Evolutionary conservation across 129 eudicot genomes (phyloP), one percentile per base, ranked within the genome.

Genomic region (Erigeron canadensis): DNA sequence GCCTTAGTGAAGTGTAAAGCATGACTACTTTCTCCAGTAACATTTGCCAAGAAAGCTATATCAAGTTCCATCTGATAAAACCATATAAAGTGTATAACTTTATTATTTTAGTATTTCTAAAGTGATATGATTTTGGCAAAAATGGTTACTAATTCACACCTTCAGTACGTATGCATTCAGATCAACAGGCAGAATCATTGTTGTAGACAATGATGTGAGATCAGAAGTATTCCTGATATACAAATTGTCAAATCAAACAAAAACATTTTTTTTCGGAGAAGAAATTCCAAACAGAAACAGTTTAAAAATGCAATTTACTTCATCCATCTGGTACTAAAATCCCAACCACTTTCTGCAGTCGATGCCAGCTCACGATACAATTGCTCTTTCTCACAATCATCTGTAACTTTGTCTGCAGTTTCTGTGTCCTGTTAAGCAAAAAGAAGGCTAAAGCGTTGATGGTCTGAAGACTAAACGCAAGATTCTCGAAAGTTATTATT

Each of bases 271-370:
- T n/a, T n/a, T n/a, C 12, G 16, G 9, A 38, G 45, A 50, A 50
- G 15, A 22, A 13, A 18, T 5, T 37, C 44, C 8, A 39, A 45
- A 46, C 0, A 3, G 34, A 21, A 60, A 9, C 5, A 7, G 39
- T 39, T 39, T 28, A 12, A 8, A 43, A 70, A 9, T 3, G 2
- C 18, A 34, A 12, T 64, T 78, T 76, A 94, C 98, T 89, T 94
- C 98, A 94, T 94, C 97, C 97, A 94, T 80, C 97, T 86, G 43
- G 93, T 78, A 63, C 99, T 94, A 68, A 94, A 94, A 85, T 94
- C 99, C 99, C 97, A 87, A 39, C 99, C 99, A 64, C 85, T 80
- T 83, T 94, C 99, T 78, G 99, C 99, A 21, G 93, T 50, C 50
- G 99, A 84, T 71, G 99, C 99, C 23, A 90, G 19, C 71, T 94